A percentile compares a stretch with the other conserved stretches of the same genome.
Evolutionary conservation across 2,329 filamentous ascomycete species (phyloP).

Genomic region (Lomentospora prolificans): DNA sequence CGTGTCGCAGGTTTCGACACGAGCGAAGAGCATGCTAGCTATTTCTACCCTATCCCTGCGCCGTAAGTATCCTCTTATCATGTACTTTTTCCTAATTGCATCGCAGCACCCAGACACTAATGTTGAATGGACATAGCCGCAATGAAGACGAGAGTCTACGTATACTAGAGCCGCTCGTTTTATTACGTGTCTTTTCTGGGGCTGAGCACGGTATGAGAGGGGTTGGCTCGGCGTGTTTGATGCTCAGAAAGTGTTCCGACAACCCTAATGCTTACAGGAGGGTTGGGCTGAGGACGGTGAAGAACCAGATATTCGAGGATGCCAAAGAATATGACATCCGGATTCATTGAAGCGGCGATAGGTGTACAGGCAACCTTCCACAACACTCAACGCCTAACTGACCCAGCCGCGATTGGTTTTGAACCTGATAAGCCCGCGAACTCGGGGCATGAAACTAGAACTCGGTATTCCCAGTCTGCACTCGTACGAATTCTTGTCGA

Average conservation of each 20-base stretch:
- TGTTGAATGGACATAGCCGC: not conserved
- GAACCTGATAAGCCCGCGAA: too few relatives aligned
- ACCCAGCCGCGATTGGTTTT: too few relatives aligned
- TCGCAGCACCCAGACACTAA: not conserved
- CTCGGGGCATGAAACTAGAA: too few relatives aligned
- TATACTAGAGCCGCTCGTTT: not conserved
- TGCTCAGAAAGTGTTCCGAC: not conserved
- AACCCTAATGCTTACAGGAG: not conserved
- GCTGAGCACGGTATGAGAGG: not conserved
- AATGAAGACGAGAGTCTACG: not conserved
- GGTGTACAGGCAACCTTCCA: too few relatives aligned
- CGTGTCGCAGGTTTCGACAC: not conserved
- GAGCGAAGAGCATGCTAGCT: not conserved
- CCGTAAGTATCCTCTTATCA: not conserved
- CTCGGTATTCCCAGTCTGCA: too few relatives aligned
- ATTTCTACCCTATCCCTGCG: not conserved
- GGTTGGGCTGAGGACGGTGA: not conserved
- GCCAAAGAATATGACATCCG: not conserved
- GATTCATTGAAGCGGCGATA: not conserved
- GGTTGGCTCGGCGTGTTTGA: not conserved
- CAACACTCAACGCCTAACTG: too few relatives aligned
- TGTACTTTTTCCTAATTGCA: too few relatives aligned
- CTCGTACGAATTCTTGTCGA: too few relatives aligned
- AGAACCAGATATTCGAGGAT: not conserved
- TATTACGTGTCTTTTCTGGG: not conserved